Evolutionary conservation across 257 asterid genomes (phyloP).

Genomic region (Buddleja alternifolia): DNA sequence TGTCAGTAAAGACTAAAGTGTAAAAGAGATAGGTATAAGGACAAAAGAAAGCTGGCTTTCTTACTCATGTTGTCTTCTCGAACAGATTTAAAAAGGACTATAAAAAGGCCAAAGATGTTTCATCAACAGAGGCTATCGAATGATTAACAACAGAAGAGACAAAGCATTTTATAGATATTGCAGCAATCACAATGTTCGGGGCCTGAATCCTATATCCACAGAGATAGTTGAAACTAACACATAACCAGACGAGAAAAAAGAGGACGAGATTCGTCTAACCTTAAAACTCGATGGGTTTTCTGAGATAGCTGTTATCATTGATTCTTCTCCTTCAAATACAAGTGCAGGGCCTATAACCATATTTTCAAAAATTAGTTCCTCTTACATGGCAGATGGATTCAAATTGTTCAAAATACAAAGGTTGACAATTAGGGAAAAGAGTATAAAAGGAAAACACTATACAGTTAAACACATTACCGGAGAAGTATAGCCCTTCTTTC

Average conservation of each 20-base stretch:
- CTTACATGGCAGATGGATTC: slow-evolving; percentile 5
- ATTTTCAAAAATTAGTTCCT: background rate
- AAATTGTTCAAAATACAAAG: background rate
- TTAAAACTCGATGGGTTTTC: slow-evolving; percentile 79
- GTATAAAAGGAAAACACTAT: background rate
- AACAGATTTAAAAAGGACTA: background rate
- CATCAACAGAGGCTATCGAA: background rate
- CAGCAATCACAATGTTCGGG: background rate
- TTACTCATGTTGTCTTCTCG: background rate
- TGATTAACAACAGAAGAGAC: background rate
- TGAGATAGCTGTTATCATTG: slow-evolving; percentile 85
- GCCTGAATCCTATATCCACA: background rate
- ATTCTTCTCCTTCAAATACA: slow-evolving; percentile 95
- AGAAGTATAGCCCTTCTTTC: slow-evolving; percentile 92
- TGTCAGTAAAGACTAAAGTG: background rate
- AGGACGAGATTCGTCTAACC: slow-evolving; percentile 42
- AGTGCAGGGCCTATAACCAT: slow-evolving; percentile 77
- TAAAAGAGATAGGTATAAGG: background rate
- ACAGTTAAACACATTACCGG: slow-evolving; percentile 48
- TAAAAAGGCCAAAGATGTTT: background rate
- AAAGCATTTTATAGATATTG: background rate
- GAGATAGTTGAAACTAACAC: background rate
- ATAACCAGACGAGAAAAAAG: background rate
- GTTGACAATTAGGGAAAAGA: background rate
- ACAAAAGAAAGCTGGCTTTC: background rate